Percentiles rank a stretch among this genome's conserved stretches.
phyloP scores from a whole-genome alignment of 2,329 filamentous ascomycete genomes.

The Purpureocillium lavendulum region DNA sequence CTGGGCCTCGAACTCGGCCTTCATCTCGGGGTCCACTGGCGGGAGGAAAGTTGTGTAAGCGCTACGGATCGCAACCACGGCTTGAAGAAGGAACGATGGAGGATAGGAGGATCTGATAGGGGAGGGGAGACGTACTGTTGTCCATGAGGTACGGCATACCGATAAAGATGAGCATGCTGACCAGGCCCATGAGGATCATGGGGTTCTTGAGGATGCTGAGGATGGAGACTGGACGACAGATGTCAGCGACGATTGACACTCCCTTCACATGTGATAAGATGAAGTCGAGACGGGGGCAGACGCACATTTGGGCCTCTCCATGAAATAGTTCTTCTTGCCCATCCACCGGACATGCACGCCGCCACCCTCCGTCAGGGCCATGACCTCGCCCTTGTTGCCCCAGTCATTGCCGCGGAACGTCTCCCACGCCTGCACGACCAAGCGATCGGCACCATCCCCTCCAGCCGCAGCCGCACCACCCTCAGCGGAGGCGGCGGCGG shows the following conservation, averaged over 20 bases:
- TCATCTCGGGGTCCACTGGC: conserved; percentile 92
- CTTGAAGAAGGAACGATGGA: background rate
- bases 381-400: conserved; percentile 69
- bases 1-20: conserved; percentile 84
- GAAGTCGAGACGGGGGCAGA: conserved; percentile 13
- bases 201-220: conserved; percentile 82
- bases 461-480: too few species aligned
- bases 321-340: conserved; percentile 65
- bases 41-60: too few species aligned
- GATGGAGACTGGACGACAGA: conserved; percentile 55
- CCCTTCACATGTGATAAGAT: too few species aligned
- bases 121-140: conserved; percentile 64
- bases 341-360: conserved; percentile 55
- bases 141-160: conserved; percentile 95
- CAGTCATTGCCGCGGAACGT: conserved; percentile 86
- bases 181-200: conserved; percentile 88
- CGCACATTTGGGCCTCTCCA: conserved; percentile 69
- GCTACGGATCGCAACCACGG: too few species aligned
- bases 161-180: conserved; percentile 75
- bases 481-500: conserved; percentile 16
- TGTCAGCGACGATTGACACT: conserved; percentile 1
- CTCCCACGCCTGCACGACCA: conserved; percentile 60
- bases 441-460: too few species aligned
- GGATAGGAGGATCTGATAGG: background rate
- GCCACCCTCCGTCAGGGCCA: conserved; percentile 30